These are phyloP conservation scores for Trypanosoma caninum DNA, from an alignment of 208 protist species.

Conservation along the genomic window DNA sequence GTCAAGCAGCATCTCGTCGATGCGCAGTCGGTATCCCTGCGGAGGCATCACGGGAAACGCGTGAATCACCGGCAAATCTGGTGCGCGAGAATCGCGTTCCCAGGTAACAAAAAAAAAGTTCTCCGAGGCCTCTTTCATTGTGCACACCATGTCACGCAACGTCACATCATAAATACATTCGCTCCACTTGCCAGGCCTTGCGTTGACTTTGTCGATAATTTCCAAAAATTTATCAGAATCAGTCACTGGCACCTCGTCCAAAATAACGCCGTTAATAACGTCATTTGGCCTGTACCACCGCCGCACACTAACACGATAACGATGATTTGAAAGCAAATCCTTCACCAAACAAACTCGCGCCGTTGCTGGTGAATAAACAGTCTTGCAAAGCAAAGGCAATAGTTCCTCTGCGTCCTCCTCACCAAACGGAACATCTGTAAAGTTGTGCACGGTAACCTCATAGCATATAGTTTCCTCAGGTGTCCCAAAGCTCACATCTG, in stretches of 20 bases:
- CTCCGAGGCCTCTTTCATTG: slow-evolving; percentile 62
- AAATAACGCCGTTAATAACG: slow-evolving; percentile 27
- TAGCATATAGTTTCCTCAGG: slow-evolving; percentile 82
- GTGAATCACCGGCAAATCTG: slow-evolving; percentile 40
- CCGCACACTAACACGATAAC: slow-evolving; percentile 79
- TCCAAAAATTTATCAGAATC: slow-evolving; percentile 36
- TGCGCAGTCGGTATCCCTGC: slow-evolving; percentile 68
- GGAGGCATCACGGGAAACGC: slow-evolving; percentile 38
- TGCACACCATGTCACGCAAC: slow-evolving; percentile 78
- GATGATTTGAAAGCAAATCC: slow-evolving; percentile 70
- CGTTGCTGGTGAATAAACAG: slow-evolving; percentile 46
- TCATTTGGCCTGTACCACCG: slow-evolving; percentile 82
- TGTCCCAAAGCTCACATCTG: slow-evolving; percentile 43
- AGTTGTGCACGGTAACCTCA: slow-evolving; percentile 70
- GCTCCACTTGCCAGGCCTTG: slow-evolving; percentile 74
- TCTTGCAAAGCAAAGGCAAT: slow-evolving; percentile 8
- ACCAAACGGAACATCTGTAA: slow-evolving; percentile 55
- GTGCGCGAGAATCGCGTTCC: slow-evolving; percentile 65
- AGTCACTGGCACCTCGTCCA: slow-evolving; percentile 3
- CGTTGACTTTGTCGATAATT: slow-evolving; percentile 43
- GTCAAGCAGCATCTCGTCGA: slow-evolving; percentile 67
- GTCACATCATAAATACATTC: slow-evolving; percentile 65
- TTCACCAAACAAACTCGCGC: slow-evolving; percentile 51
- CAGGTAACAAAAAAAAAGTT: slow-evolving; percentile 78
- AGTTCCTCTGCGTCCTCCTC: slow-evolving; percentile 35